These are phyloP conservation scores for Pythium brachiatum DNA, from an alignment of 352 stramenopile genomes.

Conservation along the genomic window DNA sequence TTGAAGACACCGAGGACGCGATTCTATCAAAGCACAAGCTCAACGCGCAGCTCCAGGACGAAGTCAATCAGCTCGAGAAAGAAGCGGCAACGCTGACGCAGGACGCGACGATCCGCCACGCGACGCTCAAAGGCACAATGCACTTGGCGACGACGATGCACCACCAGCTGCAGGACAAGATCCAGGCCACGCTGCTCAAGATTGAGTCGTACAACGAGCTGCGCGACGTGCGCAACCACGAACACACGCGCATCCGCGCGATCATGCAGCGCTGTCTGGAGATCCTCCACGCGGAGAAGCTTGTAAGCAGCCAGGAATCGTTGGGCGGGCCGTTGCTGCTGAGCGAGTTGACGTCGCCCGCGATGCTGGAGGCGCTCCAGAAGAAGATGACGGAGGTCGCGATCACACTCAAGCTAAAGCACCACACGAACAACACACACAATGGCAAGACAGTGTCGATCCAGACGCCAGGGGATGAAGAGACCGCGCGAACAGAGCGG, in stretches of 20 bases:
- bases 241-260: slow-evolving; percentile 38
- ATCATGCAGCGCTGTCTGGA: slow-evolving; percentile 69
- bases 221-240: slow-evolving; percentile 45
- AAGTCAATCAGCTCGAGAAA: slow-evolving; percentile 39
- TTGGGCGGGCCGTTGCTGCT: slow-evolving; percentile 32
- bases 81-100: slow-evolving; percentile 28
- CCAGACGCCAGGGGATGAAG: background rate
- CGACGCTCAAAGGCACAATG: slow-evolving; percentile 34
- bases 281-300: slow-evolving; percentile 46
- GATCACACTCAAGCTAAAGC: slow-evolving; percentile 55
- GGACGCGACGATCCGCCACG: slow-evolving; percentile 34
- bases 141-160: slow-evolving; percentile 34
- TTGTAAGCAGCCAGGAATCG: slow-evolving; percentile 23
- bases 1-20: slow-evolving; percentile 54
- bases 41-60: slow-evolving; percentile 47
- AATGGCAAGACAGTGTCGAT: slow-evolving; percentile 1
- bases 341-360: slow-evolving; percentile 45
- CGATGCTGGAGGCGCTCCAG: slow-evolving; percentile 55
- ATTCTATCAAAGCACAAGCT: slow-evolving; percentile 66
- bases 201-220: slow-evolving; percentile 54
- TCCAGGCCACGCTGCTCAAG: slow-evolving; percentile 24
- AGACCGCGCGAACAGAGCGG: background rate
- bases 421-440: slow-evolving; percentile 17
- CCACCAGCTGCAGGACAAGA: slow-evolving; percentile 35
- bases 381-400: slow-evolving; percentile 68